Evolutionary conservation across 345 rosid species (phyloP), one percentile per base, ranked within the genome.

Genomic region (Ricinus communis): DNA sequence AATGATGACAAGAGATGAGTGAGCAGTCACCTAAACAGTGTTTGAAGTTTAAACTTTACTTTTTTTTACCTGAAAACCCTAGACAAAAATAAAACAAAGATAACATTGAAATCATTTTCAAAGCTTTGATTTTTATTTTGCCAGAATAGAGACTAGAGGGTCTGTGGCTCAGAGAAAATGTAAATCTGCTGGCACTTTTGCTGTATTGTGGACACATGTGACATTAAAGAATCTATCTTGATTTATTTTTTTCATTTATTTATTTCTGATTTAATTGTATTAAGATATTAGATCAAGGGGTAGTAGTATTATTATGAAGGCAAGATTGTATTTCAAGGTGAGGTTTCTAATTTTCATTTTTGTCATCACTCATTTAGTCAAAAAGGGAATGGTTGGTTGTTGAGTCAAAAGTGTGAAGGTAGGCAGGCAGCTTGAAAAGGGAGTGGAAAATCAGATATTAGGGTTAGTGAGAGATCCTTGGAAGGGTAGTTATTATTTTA

Each of bases 91-190:
- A 22, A 62, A 38, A 43, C 13, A 1, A 43, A 43, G 8, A 43
- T 8, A 12, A 12, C 11, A 4, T 30, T 25, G 18, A 3, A 12
- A 1, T 14, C 2, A 12, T 51, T n/a, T n/a, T n/a, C n/a, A 50
- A 66, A 50, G 18, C 13, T 33, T 16, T 31, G 13, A 38, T 51
- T 33, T 52, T 67, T 66, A 38, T n/a, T n/a, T n/a, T n/a, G n/a
- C n/a, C n/a, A n/a, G n/a, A n/a, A n/a, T n/a, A n/a, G n/a, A n/a
- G n/a, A n/a, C n/a, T n/a, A 21, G n/a, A 33, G 11, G 19, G 30
- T 38, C 25, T 51, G 58, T 40, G 68, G 68, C 28, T 38, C 27
- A 62, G 59, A 19, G 36, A 55, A 41, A 55, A 67, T 54, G 36
- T 40, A 41, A 55, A 67, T 54, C 61, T 52, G 36, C 14, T 21